These are phyloP conservation scores for Ambrosia trifida DNA, from an alignment of 129 eudicot species.

Conservation along the genomic window DNA sequence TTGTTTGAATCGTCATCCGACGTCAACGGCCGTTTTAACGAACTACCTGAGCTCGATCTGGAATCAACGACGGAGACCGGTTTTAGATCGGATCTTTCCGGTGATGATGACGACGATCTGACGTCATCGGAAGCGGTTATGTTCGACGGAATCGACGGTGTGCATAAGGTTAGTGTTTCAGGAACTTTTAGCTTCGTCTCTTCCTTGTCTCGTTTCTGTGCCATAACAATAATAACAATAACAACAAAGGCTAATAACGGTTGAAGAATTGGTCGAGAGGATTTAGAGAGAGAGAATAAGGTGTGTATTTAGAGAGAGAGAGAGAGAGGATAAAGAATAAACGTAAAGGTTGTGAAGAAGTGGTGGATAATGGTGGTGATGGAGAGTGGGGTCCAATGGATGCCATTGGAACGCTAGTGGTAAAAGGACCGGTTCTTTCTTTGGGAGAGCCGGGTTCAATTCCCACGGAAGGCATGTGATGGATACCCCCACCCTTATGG, in stretches of 20 bases:
- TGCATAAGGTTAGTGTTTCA: conserved; percentile 46
- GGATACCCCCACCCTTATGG: too few relatives aligned
- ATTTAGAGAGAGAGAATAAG: conserved; percentile 33
- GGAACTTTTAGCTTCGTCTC: conserved; percentile 87
- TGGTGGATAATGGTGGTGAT: conserved; percentile 45
- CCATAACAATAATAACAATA: conserved; percentile 36
- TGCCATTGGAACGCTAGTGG: conserved; percentile 38
- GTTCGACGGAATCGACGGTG: conserved; percentile 40
- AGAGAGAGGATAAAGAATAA: conserved; percentile 18
- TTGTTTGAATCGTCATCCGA: conserved; percentile 9
- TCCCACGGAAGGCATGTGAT: too few relatives aligned
- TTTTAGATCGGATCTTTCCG: conserved; percentile 52
- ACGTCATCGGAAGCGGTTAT: conserved; percentile 36
- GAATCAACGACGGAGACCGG: conserved; percentile 26
- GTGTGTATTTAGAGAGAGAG: conserved; percentile 16
- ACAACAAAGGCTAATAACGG: background rate
- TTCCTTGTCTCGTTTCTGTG: conserved; percentile 78
- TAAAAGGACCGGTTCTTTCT: too few relatives aligned
- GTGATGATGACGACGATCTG: conserved; percentile 34
- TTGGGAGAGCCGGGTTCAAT: too few relatives aligned
- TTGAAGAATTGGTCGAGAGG: conserved; percentile 1
- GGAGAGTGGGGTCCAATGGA: conserved; percentile 29
- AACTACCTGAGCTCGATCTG: conserved; percentile 37
- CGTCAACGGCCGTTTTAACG: conserved; percentile 23
- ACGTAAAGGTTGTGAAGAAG: conserved; percentile 17